Evolutionary conservation across 2,329 filamentous ascomycete species (phyloP).

Genomic region (Botrytis deweyae): DNA sequence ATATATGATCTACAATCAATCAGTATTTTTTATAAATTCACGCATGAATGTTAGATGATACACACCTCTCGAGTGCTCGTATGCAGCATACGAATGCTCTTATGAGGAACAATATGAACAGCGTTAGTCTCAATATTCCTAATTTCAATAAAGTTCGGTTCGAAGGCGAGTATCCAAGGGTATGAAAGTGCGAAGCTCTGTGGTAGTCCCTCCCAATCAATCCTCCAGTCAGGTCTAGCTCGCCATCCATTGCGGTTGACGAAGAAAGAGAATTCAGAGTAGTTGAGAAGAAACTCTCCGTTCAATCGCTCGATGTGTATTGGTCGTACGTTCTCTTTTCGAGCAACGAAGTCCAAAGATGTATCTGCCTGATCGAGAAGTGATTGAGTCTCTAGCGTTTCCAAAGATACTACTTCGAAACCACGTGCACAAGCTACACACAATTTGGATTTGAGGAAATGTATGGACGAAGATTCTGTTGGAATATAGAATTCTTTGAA

Average conservation of each 20-base stretch:
- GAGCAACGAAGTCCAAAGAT: conserved; percentile 92
- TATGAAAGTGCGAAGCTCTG: conserved; percentile 92
- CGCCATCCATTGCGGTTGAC: conserved; percentile 98
- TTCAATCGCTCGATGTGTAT: conserved; percentile 97
- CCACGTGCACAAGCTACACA: conserved; percentile 94
- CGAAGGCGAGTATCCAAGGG: conserved; percentile 95
- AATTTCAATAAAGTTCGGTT: conserved; percentile 96
- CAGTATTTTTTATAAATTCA: conserved; percentile 25
- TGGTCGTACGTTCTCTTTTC: conserved; percentile 88
- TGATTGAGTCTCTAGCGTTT: conserved; percentile 97
- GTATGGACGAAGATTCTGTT: conserved; percentile 95
- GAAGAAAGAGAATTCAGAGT: conserved; percentile 98
- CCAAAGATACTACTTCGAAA: conserved; percentile 94
- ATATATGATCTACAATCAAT: conserved; percentile 74
- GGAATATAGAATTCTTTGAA: conserved; percentile 99
- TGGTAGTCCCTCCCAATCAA: conserved; percentile 94
- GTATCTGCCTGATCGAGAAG: conserved; percentile 97
- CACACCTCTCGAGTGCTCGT: conserved; percentile 93
- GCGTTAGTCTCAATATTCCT: conserved; percentile 91
- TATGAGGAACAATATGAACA: conserved; percentile 93
- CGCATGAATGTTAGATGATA: conserved; percentile 21
- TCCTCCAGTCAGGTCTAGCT: conserved; percentile 91
- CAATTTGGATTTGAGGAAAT: conserved; percentile 94
- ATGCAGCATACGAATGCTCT: conserved; percentile 96
- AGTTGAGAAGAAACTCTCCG: conserved; percentile 95